Base-by-base conservation (phyloP, 75 land plant genomes). In the Cupressus sempervirens region DNA sequence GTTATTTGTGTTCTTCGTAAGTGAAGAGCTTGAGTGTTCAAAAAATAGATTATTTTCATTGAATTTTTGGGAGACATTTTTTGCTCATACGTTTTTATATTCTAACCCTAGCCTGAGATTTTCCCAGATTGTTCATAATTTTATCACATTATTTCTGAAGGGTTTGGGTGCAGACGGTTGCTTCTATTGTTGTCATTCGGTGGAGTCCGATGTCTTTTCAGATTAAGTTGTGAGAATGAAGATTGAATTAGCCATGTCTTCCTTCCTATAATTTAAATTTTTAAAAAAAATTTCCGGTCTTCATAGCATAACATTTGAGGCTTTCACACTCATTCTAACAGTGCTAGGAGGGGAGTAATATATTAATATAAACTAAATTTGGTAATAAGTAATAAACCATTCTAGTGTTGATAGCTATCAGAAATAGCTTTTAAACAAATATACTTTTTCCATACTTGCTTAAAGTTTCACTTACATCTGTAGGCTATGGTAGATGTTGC, bases 401-500 rank as follows among this genome's bases (percentile, higher is more conserved):
- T 72, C 32, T 72, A 50, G 36, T 36, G 32, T 32, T 32, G 12
- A 23, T 72, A 72, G 36, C 9, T 32, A 14, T 72, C 35, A 43
- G 10, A 79, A 40, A 45, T 11, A 72, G 35, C 74, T 45, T 45
- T 43, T 12, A 23, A n/a, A 82, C n/a, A 82, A 45, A 53, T 9
- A 15, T 41, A 12, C 73, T 7, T 41, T 26, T 70, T 84, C 72
- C 81, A 70, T 43, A 38, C 2, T 26, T 13, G 18, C 83, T 50
- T 50, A 80, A 5, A 34, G n/a, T 53, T 7, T 23, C n/a, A 50
- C 40, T 70, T 40, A 83, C 23, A 53, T 54, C 48, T 76, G 62
- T 83, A 98, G 99, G 99, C 99, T n/a, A 98, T 98, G 99, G 99
- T 98, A 40, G 99, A 98, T 88, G 91, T 94, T 85, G 99, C 99